Base-by-base conservation (phyloP, 1,284 basidiomycete genomes). In the Malassezia nana region DNA sequence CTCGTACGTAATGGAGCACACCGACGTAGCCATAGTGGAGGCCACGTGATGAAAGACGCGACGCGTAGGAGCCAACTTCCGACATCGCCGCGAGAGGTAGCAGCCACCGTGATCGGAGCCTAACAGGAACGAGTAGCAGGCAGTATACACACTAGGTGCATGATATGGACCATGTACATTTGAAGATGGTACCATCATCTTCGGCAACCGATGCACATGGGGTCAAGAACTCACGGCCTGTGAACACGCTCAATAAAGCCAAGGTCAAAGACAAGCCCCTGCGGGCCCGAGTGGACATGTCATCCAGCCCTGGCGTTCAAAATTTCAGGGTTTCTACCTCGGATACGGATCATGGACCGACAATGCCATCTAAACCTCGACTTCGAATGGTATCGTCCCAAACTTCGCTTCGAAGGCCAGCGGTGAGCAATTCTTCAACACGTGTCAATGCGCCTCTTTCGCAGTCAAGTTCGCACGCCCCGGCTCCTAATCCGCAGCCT, bases 131-230 rank as follows among this genome's bases (percentile, higher is more conserved):
- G 24, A 13, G 24, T 16, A 15, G 9, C 10, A 24, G 13, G 12
- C 12, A 15, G 20, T 24, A 6, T 38, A 38, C 8, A 18, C 3
- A 38, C 20, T 20, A 38, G 35, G 35, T 9, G 35, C 35, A 18
- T n/a, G 35, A 18, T 38, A 42, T 42, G 40, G 26, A 28, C 40
- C 40, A 10, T 24, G 22, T 28, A 10, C 40, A 16, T 26, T 20
- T 28, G 22, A 42, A 42, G 40, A 28, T 42, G 26, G 7, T 24
- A 7, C 24, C 15, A 18, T 13, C 43, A 45, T 31, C 45, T 25
- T 47, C 30, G 22, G 28, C 45, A 33, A 47, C 32, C 10, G 45
- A 47, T 28, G 38, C 30, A 20, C 12, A 35, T 38, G 30, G 35
- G 43, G 30, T 45, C 9, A 45, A 45, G 29, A 29, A 16, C 20